phyloP scores from a whole-genome alignment of 306 rosid genomes.

The Ammopiptanthus mongolicus region DNA sequence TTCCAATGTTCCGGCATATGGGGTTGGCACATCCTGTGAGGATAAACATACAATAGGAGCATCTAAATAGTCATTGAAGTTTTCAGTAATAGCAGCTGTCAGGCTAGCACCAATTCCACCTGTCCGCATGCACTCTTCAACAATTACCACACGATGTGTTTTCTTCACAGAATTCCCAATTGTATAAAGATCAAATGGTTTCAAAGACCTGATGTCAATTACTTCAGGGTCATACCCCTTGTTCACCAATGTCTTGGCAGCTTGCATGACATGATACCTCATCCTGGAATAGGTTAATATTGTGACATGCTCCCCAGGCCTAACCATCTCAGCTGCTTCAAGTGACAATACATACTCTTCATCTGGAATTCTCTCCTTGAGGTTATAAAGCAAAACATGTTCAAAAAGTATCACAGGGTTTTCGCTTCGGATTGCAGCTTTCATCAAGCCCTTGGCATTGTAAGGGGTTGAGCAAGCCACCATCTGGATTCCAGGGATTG shows the following conservation, averaged over 20 bases:
- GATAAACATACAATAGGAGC: conserved; percentile 84
- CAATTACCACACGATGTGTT: conserved; percentile 84
- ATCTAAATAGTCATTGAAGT: conserved; percentile 88
- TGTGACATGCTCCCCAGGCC: conserved; percentile 92
- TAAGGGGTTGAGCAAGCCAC: conserved; percentile 98
- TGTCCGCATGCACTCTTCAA: conserved; percentile 94
- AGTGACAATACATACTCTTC: conserved; percentile 88
- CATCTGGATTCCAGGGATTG: conserved; percentile 98
- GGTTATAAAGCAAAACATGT: conserved; percentile 90
- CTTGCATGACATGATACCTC: conserved; percentile 99
- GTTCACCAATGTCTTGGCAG: conserved; percentile 91
- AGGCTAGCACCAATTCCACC: conserved; percentile 97
- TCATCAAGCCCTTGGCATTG: conserved; percentile 97
- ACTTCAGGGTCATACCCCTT: conserved; percentile 96
- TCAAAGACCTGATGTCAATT: conserved; percentile 89
- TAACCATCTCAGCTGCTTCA: conserved; percentile 95
- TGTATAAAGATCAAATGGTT: conserved; percentile 86
- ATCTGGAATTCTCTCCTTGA: conserved; percentile 92
- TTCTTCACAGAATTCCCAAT: conserved; percentile 89
- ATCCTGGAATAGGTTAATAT: conserved; percentile 86
- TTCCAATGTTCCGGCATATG: conserved; percentile 86
- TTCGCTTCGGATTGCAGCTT: conserved; percentile 92
- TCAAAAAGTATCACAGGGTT: conserved; percentile 96
- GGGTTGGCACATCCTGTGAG: conserved; percentile 96
- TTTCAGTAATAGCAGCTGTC: conserved; percentile 80